Conservation (phyloP, 768 basidiomycete species). For the Fomitopsis pulvina region DNA sequence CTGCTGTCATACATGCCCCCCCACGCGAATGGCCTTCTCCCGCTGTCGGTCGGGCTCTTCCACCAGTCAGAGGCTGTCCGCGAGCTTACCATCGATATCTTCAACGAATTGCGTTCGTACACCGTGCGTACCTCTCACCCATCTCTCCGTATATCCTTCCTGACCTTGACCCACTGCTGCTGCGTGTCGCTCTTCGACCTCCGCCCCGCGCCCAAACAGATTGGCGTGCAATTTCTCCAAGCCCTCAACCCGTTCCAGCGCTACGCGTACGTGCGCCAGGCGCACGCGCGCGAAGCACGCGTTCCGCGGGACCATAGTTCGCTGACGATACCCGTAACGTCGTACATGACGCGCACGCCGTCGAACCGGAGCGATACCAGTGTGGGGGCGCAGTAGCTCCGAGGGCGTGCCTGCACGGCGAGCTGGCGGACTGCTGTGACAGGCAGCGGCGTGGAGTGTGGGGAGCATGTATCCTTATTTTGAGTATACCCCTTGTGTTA, state of each 20-base stretch:
- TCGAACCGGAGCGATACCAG: constrained; percentile 43
- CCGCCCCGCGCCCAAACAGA: constrained; percentile 33
- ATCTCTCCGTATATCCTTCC: background rate
- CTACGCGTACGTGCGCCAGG: constrained; percentile 81
- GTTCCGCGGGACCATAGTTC: constrained; percentile 27
- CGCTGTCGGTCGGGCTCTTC: constrained; percentile 85
- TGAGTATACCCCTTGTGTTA: no score
- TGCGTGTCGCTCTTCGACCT: background rate
- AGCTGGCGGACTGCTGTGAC: no score
- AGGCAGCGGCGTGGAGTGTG: no score
- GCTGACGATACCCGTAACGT: constrained; percentile 27
- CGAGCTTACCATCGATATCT: constrained; percentile 75
- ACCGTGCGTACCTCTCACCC: constrained; percentile 45
- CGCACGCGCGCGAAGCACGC: constrained; percentile 53
- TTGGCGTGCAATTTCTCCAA: constrained; percentile 73
- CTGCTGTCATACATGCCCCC: constrained; percentile 73
- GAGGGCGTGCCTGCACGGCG: no score
- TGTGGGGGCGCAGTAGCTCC: constrained; percentile 13
- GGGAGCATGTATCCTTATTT: background rate
- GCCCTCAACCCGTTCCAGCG: constrained; percentile 85
- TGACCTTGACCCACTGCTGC: background rate
- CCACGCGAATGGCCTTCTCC: constrained; percentile 75
- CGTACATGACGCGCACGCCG: constrained; percentile 30
- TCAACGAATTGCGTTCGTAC: constrained; percentile 71
- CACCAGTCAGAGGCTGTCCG: constrained; percentile 77